A percentile compares a stretch with the other conserved stretches of the same genome.
These are phyloP conservation scores for Penstemon barbatus DNA, from an alignment of 257 asterid species.

Conservation along the genomic window DNA sequence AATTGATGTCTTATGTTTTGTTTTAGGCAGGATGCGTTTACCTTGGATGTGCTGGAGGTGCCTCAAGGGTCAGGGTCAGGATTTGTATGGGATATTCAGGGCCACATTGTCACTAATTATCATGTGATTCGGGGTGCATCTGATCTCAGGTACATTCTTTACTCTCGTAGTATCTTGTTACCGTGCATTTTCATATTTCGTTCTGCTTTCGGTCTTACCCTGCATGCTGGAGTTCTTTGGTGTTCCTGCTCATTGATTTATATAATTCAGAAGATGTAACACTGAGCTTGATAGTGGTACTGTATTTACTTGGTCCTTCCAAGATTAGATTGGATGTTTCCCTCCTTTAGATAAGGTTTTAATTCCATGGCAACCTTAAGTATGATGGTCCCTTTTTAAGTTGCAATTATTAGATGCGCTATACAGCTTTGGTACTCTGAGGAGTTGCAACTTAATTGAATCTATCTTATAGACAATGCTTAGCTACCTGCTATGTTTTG, in stretches of 20 bases:
- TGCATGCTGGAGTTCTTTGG: not conserved
- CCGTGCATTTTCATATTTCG: not conserved
- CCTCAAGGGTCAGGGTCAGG: slow-evolving; percentile 99
- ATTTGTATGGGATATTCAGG: slow-evolving; percentile 82
- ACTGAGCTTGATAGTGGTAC: slow-evolving; percentile 3
- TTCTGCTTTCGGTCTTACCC: not conserved
- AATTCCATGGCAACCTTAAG: slow-evolving; percentile 3
- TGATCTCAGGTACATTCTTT: slow-evolving; percentile 67
- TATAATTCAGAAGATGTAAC: slow-evolving; percentile 1
- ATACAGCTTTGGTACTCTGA: not conserved
- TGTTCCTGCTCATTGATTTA: not conserved
- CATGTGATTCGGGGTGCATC: slow-evolving; percentile 99
- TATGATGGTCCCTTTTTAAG: not conserved
- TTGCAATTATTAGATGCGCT: not conserved
- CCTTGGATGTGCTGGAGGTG: slow-evolving; percentile 91
- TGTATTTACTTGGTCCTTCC: slow-evolving; percentile 10
- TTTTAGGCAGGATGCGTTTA: slow-evolving; percentile 88
- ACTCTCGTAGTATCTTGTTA: not conserved
- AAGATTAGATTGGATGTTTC: slow-evolving; percentile 19
- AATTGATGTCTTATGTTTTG: not conserved
- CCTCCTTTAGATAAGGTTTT: not conserved
- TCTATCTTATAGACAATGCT: not conserved
- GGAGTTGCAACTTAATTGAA: not conserved
- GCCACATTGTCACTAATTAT: slow-evolving; percentile 87
- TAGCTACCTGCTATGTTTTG: slow-evolving; percentile 2